Evolutionary conservation across 164 flowering plant species (phyloP), one percentile per base, ranked within the genome.

Genomic region (Aristolochia fimbriata): DNA sequence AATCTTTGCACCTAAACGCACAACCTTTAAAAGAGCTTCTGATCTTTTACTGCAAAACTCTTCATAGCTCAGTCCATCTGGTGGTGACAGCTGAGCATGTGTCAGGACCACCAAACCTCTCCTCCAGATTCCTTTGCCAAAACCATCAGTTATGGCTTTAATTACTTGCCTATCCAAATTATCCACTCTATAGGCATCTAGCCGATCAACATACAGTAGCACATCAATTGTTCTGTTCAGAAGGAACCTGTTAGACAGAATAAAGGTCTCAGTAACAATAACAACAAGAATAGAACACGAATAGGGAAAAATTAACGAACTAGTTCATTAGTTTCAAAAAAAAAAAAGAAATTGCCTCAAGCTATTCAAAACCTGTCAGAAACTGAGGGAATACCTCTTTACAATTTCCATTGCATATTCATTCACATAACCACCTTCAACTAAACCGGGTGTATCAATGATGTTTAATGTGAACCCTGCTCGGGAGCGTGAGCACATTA

Each of bases 21-120:
- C 78, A 70, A 79, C 72, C 71, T 81, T 85, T 30, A 94, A 64
- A 65, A 94, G 77, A 63, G 95, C 83, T 22, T 81, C 93, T 57
- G 99, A 88, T 75, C 99, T 74, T 81, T 62, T 83, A 10, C 80
- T 64, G 65, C 72, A 69, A 59, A 91, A 94, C 8, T 83, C 93
- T 46, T 86, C 92, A 65, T 88, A 94, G 56, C 64, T 77, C 63
- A 94, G 65, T 15, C 85, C 93, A 81, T 91, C 99, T 21, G 99
- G 99, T 31, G 99, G 96, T 16, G 89, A 84, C 41, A 90, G 81
- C 61, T 90, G 97, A 58, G 92, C 98, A 81, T 93, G 98, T 46
- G 96, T 86, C 56, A 93, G 89, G 62, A 88, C 97, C 63, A 91
- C 77, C 66, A 84, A 49, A 65, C 81, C 80, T 74, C 85, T 82